These are phyloP conservation scores for Striga hermonthica DNA, from an alignment of 305 asterid genomes.

Conservation along the genomic window DNA sequence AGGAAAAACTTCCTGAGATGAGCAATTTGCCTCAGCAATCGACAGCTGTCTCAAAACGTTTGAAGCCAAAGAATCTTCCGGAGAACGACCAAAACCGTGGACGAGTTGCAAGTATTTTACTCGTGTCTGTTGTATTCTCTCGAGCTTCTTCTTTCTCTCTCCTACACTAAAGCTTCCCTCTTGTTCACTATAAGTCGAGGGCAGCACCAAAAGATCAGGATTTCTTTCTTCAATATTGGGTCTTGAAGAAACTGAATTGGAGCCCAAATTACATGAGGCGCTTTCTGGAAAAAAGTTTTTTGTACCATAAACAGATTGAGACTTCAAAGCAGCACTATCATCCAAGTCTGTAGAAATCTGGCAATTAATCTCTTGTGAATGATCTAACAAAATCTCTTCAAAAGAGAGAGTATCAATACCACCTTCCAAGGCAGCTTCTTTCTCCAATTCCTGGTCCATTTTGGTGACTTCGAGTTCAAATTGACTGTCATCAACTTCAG, in stretches of 20 bases:
- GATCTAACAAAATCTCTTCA: constrained; percentile 37
- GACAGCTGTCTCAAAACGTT: constrained; percentile 43
- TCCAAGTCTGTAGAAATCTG: constrained; percentile 32
- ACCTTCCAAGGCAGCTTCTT: constrained; percentile 32
- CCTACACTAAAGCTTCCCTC: constrained; percentile 35
- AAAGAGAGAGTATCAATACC: constrained; percentile 20
- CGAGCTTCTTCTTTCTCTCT: constrained; percentile 43
- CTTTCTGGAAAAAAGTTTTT: constrained; percentile 22
- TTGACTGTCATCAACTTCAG: constrained; percentile 22
- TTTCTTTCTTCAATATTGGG: constrained; percentile 27
- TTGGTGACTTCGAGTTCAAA: constrained; percentile 25
- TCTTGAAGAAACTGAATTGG: constrained; percentile 29
- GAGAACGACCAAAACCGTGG: constrained; percentile 41
- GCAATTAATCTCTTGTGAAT: constrained; percentile 38
- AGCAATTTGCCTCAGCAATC: constrained; percentile 40
- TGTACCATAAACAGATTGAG: constrained; percentile 35
- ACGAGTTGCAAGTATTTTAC: constrained; percentile 52
- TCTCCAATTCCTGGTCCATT: constrained; percentile 27
- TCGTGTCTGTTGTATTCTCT: constrained; percentile 42
- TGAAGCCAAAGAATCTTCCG: constrained; percentile 47
- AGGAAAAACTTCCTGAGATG: constrained; percentile 35
- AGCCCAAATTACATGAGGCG: constrained; percentile 28
- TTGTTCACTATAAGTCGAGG: constrained; percentile 8
- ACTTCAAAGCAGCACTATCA: constrained; percentile 26
- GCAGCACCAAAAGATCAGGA: too few relatives aligned